phyloP scores from a whole-genome alignment of 352 stramenopile species.

The Globisporangium heterothallicum region DNA sequence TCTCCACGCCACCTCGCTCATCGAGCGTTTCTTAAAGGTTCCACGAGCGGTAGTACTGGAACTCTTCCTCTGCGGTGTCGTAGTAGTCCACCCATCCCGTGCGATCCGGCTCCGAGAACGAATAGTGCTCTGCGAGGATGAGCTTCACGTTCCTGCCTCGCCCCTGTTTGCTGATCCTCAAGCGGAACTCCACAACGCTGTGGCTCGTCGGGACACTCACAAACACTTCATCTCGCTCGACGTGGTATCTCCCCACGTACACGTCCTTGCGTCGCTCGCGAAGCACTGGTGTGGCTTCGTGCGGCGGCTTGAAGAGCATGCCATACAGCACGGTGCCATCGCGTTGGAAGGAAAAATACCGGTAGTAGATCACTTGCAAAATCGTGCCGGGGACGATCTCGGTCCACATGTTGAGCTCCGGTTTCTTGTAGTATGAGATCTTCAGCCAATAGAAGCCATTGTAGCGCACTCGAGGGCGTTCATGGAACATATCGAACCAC shows the following conservation, averaged over 20 bases:
- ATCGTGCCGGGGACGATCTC: constrained; percentile 65
- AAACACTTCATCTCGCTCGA: constrained; percentile 59
- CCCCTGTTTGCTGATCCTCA: constrained; percentile 39
- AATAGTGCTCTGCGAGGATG: constrained; percentile 62
- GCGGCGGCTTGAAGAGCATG: constrained; percentile 71
- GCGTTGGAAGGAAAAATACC: constrained; percentile 76
- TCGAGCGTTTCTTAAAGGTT: constrained; percentile 26
- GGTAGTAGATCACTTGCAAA: constrained; percentile 79
- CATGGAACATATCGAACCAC: constrained; percentile 74
- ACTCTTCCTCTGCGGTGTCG: constrained; percentile 66
- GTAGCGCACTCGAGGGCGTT: constrained; percentile 63
- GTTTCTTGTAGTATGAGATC: constrained; percentile 82
- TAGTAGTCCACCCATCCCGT: constrained; percentile 64
- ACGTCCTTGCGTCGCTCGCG: constrained; percentile 33
- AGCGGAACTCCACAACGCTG: constrained; percentile 64
- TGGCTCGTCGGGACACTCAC: constrained; percentile 66
- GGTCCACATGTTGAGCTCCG: constrained; percentile 81
- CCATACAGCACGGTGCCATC: constrained; percentile 69
- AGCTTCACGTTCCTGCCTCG: constrained; percentile 56
- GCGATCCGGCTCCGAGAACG: constrained; percentile 61
- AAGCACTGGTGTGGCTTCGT: constrained; percentile 37
- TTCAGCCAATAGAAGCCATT: constrained; percentile 79
- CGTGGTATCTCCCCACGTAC: constrained; percentile 48
- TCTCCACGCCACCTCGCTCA: not conserved
- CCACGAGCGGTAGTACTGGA: constrained; percentile 72